A percentile compares a stretch with the other conserved stretches of the same genome.
These are phyloP conservation scores for Rhodotorula taiwanensis DNA, from an alignment of 768 basidiomycete genomes.

Conservation along the genomic window DNA sequence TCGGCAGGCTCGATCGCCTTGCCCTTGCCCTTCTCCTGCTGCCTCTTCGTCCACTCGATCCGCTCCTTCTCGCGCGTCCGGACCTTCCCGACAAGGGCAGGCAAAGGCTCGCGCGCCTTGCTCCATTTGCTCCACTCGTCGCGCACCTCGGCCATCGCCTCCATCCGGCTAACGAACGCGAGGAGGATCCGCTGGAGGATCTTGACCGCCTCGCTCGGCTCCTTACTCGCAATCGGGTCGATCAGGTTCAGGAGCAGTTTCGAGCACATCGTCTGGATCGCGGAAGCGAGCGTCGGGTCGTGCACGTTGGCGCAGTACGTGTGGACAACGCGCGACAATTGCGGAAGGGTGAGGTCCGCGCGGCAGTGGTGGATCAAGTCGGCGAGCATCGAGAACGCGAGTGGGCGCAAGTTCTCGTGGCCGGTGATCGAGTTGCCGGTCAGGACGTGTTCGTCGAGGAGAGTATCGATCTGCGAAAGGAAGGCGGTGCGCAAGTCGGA, in stretches of 20 bases:
- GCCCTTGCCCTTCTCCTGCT: constrained; percentile 31
- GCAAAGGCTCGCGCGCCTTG: constrained; percentile 26
- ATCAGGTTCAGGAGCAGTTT: constrained; percentile 87
- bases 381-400: constrained; percentile 78
- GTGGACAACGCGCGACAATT: constrained; percentile 69
- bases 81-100: constrained; percentile 9
- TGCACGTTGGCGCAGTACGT: constrained; percentile 83
- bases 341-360: constrained; percentile 65
- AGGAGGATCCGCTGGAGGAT: constrained; percentile 72
- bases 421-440: constrained; percentile 76
- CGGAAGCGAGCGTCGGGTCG: constrained; percentile 70
- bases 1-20: constrained; percentile 11
- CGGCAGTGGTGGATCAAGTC: constrained; percentile 91
- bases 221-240: constrained; percentile 64
- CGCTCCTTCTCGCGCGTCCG: constrained; percentile 37
- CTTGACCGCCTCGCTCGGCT: constrained; percentile 61
- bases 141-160: constrained; percentile 61
- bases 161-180: constrained; percentile 74
- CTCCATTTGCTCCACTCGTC: constrained; percentile 41
- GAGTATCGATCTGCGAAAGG: constrained; percentile 73
- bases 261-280: constrained; percentile 79
- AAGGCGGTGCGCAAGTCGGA: constrained; percentile 71
- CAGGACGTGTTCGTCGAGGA: constrained; percentile 82
- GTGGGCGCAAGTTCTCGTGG: constrained; percentile 72
- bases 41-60: constrained; percentile 35